Conservation (phyloP, 2,329 filamentous ascomycete genomes). For the Arthrobotrys musiformis region DNA sequence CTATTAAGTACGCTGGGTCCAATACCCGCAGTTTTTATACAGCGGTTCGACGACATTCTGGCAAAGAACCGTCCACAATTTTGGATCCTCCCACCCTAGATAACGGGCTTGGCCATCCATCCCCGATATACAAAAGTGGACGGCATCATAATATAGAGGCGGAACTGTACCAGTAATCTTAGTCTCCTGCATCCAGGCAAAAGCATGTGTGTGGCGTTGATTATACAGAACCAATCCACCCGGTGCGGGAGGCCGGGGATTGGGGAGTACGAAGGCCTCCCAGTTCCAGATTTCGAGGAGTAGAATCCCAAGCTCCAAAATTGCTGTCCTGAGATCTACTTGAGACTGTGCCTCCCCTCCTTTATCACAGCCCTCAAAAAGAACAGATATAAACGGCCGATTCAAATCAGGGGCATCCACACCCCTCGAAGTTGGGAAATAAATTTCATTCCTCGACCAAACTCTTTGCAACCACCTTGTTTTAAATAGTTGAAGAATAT, state of each 20-base stretch:
- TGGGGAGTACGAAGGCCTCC: constrained; percentile 41
- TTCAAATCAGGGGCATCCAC: neutral
- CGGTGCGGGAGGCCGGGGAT: too few species aligned
- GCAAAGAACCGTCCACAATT: neutral
- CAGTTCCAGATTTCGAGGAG: constrained; percentile 59
- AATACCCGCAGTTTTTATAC: neutral
- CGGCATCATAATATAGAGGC: neutral
- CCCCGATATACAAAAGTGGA: neutral
- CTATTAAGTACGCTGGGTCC: too few species aligned
- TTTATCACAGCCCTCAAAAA: neutral
- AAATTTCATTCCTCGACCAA: neutral
- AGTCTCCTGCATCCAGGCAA: neutral
- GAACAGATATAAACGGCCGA: neutral
- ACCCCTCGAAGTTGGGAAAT: neutral
- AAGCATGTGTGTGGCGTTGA: neutral
- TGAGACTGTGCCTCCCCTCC: neutral
- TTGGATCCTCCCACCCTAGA: neutral
- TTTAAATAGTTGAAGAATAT: neutral
- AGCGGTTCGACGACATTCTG: neutral
- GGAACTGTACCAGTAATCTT: neutral
- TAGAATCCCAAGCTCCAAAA: constrained; percentile 59
- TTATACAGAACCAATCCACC: neutral
- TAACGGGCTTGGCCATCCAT: neutral
- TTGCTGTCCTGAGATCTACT: constrained; percentile 35
- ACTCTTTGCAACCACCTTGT: neutral